phyloP scores from a whole-genome alignment of 192 early-diverging fungal genomes.

The Backusella parvicylindrica region DNA sequence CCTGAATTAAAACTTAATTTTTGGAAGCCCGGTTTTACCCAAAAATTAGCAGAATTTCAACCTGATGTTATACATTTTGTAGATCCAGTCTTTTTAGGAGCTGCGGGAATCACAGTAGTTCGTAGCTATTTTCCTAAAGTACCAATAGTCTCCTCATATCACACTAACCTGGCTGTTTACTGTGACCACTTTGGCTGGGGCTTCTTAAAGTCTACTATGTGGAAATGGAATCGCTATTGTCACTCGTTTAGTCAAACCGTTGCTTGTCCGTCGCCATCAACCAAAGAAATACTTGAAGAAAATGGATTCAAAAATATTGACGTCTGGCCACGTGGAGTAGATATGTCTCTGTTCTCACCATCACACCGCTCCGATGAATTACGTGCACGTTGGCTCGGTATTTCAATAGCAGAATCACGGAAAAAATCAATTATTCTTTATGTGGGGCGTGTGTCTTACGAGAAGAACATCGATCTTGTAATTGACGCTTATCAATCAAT shows the following conservation, averaged over 20 bases:
- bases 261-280: constrained; percentile 29
- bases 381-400: constrained; percentile 21
- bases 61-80: constrained; percentile 35
- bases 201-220: constrained; percentile 23
- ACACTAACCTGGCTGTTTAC: constrained; percentile 32
- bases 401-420: neutral
- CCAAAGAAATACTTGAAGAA: constrained; percentile 13
- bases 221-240: constrained; percentile 32
- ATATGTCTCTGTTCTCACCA: constrained; percentile 24
- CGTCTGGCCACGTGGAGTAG: constrained; percentile 34
- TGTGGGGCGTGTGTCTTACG: constrained; percentile 33
- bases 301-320: constrained; percentile 25
- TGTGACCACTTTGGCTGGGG: constrained; percentile 33
- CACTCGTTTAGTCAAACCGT: constrained; percentile 15
- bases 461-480: constrained; percentile 32
- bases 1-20: constrained; percentile 33
- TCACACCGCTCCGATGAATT: constrained; percentile 17
- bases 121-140: constrained; percentile 6
- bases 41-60: constrained; percentile 19
- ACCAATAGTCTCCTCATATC: constrained; percentile 32
- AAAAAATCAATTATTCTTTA: constrained; percentile 26
- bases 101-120: neutral
- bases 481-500: constrained; percentile 26
- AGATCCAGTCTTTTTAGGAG: constrained; percentile 31
- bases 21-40: constrained; percentile 27